Base-by-base conservation (phyloP, 2,329 filamentous ascomycete genomes). In the Xylariaceae sp. region DNA sequence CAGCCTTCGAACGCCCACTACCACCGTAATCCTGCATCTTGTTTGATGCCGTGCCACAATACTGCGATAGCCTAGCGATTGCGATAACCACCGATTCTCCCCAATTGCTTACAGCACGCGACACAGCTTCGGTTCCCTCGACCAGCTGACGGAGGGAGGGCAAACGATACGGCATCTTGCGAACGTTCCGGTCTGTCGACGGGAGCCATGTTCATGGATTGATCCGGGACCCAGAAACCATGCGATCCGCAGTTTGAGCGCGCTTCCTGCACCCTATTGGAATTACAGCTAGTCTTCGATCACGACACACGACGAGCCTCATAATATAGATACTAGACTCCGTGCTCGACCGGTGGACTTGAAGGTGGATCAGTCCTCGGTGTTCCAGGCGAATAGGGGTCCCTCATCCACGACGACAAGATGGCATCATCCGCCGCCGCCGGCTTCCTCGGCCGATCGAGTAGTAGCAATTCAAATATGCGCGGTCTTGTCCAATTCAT, bases 401-500 rank as follows among this genome's bases (percentile, higher is more conserved):
- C 36, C 36, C 15, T 43, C 40, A 39, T 45, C 41, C 38, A 46
- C 47, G 30, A 40, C 49, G 47, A 49, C 60, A 63, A 49, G 50
- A 81, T 81, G 77, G 73, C 78, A 56, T 73, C 75, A 41, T 67
- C 72, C n/a, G 67, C 57, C 12, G 52, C 70, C 22, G 67, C 72
- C 57, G 76, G 79, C 64, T 85, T 84, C 50, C 73, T 85, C 47
- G 78, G 79, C 71, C 79, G 81, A 52, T 83, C 80, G 53, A 79
- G 70, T 58, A 79, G 70, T 55, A 80, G 72, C 62, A 83, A 78
- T 63, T 73, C 79, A 31, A 83, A 83, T 60, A 85, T 85, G 81
- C 78, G 81, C 54, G 91, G 93, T 19, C 74, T 98, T 54, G 93
- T 98, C 36, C 94, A 96, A 64, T 98, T 98, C 71, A 98, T 98